These are phyloP conservation scores for Russula emetica DNA, from an alignment of 768 basidiomycete species.

Conservation along the genomic window DNA sequence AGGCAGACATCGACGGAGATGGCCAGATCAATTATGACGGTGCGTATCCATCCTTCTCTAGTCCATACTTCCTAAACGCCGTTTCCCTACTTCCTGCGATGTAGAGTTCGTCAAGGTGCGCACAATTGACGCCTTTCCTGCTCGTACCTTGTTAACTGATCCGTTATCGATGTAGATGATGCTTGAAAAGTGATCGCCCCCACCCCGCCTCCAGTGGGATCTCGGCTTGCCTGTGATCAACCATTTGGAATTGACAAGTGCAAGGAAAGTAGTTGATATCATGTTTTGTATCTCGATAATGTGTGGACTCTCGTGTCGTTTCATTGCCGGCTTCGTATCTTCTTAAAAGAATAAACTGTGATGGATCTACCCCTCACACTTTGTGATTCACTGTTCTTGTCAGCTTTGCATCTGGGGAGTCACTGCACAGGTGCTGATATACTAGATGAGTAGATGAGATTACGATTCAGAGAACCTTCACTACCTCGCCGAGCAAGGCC, in stretches of 20 bases:
- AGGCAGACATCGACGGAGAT: slow-evolving; percentile 91
- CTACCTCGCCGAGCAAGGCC: too few relatives aligned
- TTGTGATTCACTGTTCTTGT: background rate
- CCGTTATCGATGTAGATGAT: slow-evolving; percentile 52
- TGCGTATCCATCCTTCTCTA: slow-evolving; percentile 33
- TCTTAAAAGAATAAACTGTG: background rate
- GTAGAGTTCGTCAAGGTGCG: slow-evolving; percentile 74
- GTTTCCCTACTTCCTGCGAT: slow-evolving; percentile 1
- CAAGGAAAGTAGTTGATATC: slow-evolving; percentile 19
- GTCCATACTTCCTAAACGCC: slow-evolving; percentile 11
- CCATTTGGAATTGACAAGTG: background rate
- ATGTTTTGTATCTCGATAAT: slow-evolving; percentile 22
- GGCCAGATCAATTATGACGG: slow-evolving; percentile 90
- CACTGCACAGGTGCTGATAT: too few relatives aligned
- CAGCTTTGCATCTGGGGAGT: too few relatives aligned
- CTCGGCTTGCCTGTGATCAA: background rate
- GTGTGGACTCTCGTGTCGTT: slow-evolving; percentile 10
- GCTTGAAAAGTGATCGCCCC: slow-evolving; percentile 56
- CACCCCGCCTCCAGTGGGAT: background rate
- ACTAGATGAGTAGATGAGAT: too few relatives aligned
- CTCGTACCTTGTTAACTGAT: slow-evolving; percentile 6
- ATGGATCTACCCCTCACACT: background rate
- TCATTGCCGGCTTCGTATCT: background rate
- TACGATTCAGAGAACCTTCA: too few relatives aligned
- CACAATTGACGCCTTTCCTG: slow-evolving; percentile 10